Base-by-base conservation (phyloP, 2,329 filamentous ascomycete species). In the Apiospora kogelbergensis region DNA sequence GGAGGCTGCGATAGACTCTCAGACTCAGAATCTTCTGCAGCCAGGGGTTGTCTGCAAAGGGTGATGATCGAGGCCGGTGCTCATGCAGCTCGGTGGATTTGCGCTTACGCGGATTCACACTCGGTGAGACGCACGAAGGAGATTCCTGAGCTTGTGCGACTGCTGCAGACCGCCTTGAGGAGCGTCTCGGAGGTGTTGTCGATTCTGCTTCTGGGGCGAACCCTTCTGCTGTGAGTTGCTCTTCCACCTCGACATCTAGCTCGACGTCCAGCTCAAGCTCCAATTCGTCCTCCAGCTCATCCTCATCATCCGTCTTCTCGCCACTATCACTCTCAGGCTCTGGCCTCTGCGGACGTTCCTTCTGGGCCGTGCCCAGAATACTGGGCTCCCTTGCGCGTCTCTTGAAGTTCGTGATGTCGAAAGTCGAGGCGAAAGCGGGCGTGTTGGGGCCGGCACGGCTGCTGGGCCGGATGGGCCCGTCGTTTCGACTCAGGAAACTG, bases 161-260 rank as follows among this genome's bases (percentile, higher is more conserved):
- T 22, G 72, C 76, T 60, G 71, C 70, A 40, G 77, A 74, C n/a
- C 78, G 77, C 48, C 79, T 80, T 70, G 81, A 85, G 44, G 81
- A 80, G 24, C 85, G 79, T 69, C 88, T 86, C 33, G 44, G 65
- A 17, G 65, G 75, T 3, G 91, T 90, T 7, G 91, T 93, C 20
- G 90, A 91, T 79, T 92, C 90, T 37, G 89, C 89, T 68, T 92
- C 89, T 0, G 85, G 90, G 66, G 82, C 85, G 75, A 88, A 91
- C 1, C 22, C 33, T 11, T 53, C 45, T 5, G n/a, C 37, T 15
- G 26, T 33, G 2, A 22, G 22, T 53, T 42, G 17, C 9, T 63
- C 66, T 9, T 41, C 33, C 13, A 74, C 73, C 1, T 79, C 77
- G 5, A 42, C 13, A 15, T 42, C 40, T 13, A 42, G 11, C 40